A percentile compares a stretch with the other conserved stretches of the same genome.
Conservation (phyloP, 345 rosid genomes). For the Gossypium herbaceum region DNA sequence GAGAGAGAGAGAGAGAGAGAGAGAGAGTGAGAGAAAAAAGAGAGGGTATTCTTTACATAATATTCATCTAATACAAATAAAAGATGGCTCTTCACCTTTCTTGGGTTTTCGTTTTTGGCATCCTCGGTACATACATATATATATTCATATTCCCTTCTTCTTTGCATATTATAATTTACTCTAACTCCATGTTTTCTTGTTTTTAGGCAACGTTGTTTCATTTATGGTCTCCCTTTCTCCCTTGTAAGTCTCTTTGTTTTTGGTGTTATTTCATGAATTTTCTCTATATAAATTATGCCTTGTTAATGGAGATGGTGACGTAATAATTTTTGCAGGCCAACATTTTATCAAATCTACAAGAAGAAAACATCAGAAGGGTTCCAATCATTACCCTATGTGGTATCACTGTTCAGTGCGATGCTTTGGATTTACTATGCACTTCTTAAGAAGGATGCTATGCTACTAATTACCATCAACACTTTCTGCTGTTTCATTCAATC, state of each 20-base stretch:
- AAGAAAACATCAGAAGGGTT: conserved; percentile 69
- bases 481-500: conserved; percentile 41
- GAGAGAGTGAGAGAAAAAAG: neutral
- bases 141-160: neutral
- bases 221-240: conserved; percentile 10
- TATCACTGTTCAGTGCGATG: conserved; percentile 68
- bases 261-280: neutral
- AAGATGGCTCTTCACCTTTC: conserved; percentile 11
- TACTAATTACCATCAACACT: conserved; percentile 63
- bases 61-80: neutral
- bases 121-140: neutral
- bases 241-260: neutral
- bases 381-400: conserved; percentile 69
- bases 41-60: neutral
- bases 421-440: conserved; percentile 73
- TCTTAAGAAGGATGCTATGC: conserved; percentile 31
- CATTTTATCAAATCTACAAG: conserved; percentile 43
- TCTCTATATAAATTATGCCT: too few relatives aligned
- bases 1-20: neutral
- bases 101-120: conserved; percentile 8
- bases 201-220: conserved; percentile 8
- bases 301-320: too few relatives aligned
- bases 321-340: neutral
- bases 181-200: neutral
- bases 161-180: neutral